phyloP scores from a whole-genome alignment of 2,329 filamentous ascomycete genomes.

The Aspergillus transmontanensis region DNA sequence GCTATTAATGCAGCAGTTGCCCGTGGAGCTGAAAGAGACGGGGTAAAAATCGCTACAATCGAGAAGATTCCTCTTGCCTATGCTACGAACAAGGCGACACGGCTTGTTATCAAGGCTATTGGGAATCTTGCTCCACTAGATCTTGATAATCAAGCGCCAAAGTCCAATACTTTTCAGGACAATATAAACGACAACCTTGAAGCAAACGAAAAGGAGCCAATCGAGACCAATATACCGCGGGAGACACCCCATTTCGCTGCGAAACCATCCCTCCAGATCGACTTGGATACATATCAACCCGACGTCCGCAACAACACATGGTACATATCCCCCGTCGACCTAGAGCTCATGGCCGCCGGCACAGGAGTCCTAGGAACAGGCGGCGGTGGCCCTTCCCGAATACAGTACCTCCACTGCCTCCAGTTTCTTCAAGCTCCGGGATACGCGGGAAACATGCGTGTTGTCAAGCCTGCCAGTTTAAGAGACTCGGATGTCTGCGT shows the following conservation, averaged over 20 bases:
- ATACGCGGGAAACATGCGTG: constrained; percentile 40
- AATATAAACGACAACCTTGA: neutral
- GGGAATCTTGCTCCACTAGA: constrained; percentile 44
- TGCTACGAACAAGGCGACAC: constrained; percentile 31
- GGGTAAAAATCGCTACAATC: constrained; percentile 41
- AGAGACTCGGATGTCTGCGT: constrained; percentile 44
- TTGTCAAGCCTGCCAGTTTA: constrained; percentile 40
- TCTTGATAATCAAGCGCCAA: neutral
- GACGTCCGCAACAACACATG: constrained; percentile 36
- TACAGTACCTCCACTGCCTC: constrained; percentile 50
- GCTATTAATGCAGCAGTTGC: neutral
- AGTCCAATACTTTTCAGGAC: constrained; percentile 11
- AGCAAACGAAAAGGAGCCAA: neutral
- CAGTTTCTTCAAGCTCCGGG: constrained; percentile 37
- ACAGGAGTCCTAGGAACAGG: constrained; percentile 43
- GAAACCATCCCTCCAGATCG: constrained; percentile 23
- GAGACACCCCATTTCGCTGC: constrained; percentile 16
- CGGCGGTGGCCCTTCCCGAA: constrained; percentile 45
- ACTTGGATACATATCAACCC: constrained; percentile 36
- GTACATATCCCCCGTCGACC: constrained; percentile 40
- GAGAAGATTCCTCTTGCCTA: constrained; percentile 41
- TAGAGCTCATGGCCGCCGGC: constrained; percentile 42
- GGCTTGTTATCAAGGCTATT: constrained; percentile 38
- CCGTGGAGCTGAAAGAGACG: constrained; percentile 35
- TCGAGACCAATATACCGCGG: neutral